These are phyloP conservation scores for Cyclospora cayetanensis DNA, from an alignment of 169 alveolate species.

Conservation along the genomic window DNA sequence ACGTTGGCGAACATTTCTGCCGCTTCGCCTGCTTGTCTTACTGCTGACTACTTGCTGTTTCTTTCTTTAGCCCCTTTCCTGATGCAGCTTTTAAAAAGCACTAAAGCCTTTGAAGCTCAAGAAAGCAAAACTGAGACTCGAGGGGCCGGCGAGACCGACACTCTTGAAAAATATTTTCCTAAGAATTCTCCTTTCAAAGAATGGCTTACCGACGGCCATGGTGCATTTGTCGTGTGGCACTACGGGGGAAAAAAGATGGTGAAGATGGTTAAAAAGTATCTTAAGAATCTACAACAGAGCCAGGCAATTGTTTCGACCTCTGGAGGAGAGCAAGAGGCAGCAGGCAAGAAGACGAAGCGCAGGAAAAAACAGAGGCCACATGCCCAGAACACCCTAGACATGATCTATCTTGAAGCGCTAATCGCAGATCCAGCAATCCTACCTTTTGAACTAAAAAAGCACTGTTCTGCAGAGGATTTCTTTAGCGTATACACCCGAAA, in stretches of 20 bases:
- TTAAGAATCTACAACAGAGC: no score
- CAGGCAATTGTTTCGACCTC: no score
- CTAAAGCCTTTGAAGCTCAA: neutral
- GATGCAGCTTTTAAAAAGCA: neutral
- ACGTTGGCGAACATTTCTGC: neutral
- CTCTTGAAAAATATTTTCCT: no score
- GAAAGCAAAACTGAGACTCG: no score
- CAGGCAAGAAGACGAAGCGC: no score
- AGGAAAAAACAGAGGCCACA: neutral
- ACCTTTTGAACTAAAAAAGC: neutral
- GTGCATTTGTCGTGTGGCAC: neutral
- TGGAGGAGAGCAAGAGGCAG: no score
- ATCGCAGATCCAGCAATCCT: neutral
- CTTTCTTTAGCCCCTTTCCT: neutral
- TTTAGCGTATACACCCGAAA: neutral
- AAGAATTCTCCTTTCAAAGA: neutral
- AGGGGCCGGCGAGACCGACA: no score
- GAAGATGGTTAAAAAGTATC: no score
- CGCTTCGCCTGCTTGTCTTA: neutral
- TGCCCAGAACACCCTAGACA: no score
- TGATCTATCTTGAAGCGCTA: neutral
- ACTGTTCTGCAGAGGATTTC: neutral
- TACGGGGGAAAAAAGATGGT: no score
- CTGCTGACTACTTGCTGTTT: neutral
- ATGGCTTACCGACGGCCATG: neutral